Base-by-base conservation (phyloP, 768 basidiomycete species). In the Xanthoconium stramineum region DNA sequence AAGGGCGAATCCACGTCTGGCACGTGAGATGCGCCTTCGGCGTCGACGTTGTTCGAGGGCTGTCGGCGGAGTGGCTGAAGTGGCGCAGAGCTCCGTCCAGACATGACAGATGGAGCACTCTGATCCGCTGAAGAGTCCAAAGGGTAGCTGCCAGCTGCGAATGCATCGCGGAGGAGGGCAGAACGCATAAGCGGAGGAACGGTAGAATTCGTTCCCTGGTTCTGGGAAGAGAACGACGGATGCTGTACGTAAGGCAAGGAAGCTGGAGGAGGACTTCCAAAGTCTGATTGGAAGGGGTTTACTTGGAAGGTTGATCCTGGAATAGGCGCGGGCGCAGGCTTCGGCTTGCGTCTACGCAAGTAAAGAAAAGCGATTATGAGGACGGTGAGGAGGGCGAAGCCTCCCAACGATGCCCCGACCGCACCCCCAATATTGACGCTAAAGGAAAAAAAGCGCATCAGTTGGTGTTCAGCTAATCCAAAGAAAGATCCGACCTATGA, bases 351-450 rank as follows among this genome's bases (percentile, higher is more conserved):
- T 48, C 44, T 66, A 36, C 56, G 58, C 10, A 29, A 50, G 39
- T 30, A 61, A 28, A 52, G n/a, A 15, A 59, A 4, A 30, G 55
- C 54, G 12, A 61, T 29, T 35, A 52, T 44, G 6, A 54, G 3
- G 15, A 39, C 28, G 3, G 9, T 47, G 3, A 58, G 6, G 13
- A 55, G 14, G 14, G 53, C 32, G 5, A 52, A 6, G 14, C 64
- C 64, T 10, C 56, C 64, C n/a, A 66, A 12, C 13, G 55, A 28
- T 2, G 54, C 59, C 9, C 61, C 66, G 24, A 69, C 29, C 9
- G 57, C 36, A 12, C 14, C 56, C 13, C 59, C 65, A 4, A 64
- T 3, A 45, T 58, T 38, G 48, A 53, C 24, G 28, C 67, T 69
- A 20, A 38, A 55, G 17, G 7, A 15, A 7, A 3, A 38, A 17